Conservation (phyloP, 257 asterid genomes). For the Salvia hispanica region DNA sequence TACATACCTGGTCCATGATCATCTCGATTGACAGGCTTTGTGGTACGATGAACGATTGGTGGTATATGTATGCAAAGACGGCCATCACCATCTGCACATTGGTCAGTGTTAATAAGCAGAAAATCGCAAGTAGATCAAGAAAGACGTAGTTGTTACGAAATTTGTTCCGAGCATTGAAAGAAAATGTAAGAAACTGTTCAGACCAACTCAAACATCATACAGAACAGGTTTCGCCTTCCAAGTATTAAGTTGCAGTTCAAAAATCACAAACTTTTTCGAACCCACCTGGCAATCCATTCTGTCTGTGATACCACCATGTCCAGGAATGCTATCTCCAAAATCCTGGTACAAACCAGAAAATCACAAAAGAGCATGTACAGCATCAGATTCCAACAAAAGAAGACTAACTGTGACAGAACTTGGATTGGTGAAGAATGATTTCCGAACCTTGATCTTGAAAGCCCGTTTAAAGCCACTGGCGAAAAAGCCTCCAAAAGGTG, state of each 20-base stretch:
- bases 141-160: not conserved
- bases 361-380: conserved; percentile 9
- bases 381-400: conserved; percentile 18
- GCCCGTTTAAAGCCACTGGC: conserved; percentile 99
- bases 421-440: conserved; percentile 25
- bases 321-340: conserved; percentile 99
- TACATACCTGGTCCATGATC: conserved; percentile 78
- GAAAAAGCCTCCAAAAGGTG: conserved; percentile 98
- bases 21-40: conserved; percentile 77
- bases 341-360: conserved; percentile 51
- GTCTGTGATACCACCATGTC: conserved; percentile 98
- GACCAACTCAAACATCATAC: not conserved
- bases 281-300: conserved; percentile 99
- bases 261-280: not conserved
- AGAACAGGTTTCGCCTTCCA: not conserved
- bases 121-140: conserved; percentile 15
- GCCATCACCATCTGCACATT: conserved; percentile 92
- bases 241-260: not conserved
- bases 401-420: conserved; percentile 13
- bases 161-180: not conserved
- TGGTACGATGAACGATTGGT: conserved; percentile 74
- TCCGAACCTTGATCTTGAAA: conserved; percentile 86
- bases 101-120: not conserved
- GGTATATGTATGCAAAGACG: conserved; percentile 83
- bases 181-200: not conserved